Evolutionary conservation across 1,284 basidiomycete genomes (phyloP).

Genomic region (Mycena citricolor): DNA sequence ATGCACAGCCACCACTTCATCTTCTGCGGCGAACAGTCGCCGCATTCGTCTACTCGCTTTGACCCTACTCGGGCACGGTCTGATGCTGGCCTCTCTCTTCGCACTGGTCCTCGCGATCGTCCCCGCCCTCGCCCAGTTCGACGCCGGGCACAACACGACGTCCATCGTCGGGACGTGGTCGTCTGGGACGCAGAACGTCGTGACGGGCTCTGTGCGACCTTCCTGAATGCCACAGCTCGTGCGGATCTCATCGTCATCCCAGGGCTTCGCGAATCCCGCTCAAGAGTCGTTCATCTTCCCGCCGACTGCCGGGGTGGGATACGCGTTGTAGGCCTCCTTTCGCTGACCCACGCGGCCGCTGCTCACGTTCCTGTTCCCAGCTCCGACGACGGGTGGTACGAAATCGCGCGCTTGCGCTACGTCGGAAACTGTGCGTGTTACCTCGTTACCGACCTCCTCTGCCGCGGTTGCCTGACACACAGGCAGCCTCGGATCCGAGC

Average conservation of each 20-base stretch:
- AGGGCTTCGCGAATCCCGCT: conserved; percentile 83
- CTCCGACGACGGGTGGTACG: conserved; percentile 73
- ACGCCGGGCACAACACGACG: conserved; percentile 56
- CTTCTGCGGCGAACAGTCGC: too few species aligned
- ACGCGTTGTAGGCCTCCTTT: conserved; percentile 76
- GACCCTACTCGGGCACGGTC: too few species aligned
- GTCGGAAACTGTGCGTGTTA: conserved; percentile 72
- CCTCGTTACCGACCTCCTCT: conserved; percentile 1
- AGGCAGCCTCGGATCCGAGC: conserved; percentile 65
- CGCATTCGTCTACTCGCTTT: too few species aligned
- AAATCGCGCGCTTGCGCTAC: conserved; percentile 87
- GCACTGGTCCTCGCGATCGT: too few species aligned
- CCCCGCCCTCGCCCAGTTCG: too few species aligned
- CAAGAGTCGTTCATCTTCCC: conserved; percentile 84
- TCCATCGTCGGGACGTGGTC: conserved; percentile 81
- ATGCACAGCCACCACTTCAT: too few species aligned
- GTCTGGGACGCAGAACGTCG: conserved; percentile 73
- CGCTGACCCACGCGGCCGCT: not conserved
- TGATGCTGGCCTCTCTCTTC: too few species aligned
- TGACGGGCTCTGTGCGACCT: conserved; percentile 78
- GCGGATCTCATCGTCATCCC: not conserved
- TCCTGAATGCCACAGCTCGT: not conserved
- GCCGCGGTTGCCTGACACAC: conserved; percentile 8
- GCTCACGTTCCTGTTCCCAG: conserved; percentile 35
- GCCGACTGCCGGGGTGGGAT: conserved; percentile 79